A percentile compares a stretch with the other conserved stretches of the same genome.
phyloP scores from a whole-genome alignment of 2,329 filamentous ascomycete genomes.

The Cladobotryum protrusum region DNA sequence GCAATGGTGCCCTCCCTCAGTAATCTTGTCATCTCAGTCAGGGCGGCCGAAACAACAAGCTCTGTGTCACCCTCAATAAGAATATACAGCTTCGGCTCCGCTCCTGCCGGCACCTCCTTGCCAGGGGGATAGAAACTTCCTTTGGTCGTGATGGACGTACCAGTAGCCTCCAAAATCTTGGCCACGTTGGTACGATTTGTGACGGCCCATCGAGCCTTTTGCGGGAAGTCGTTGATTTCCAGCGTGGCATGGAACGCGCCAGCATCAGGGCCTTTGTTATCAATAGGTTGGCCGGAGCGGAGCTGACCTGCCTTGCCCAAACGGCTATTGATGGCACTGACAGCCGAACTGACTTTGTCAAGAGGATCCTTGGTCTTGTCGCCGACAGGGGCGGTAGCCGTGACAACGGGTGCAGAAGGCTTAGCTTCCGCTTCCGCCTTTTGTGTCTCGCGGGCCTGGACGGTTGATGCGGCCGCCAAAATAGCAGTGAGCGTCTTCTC shows the following conservation, averaged over 20 bases:
- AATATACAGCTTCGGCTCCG: slow-evolving; percentile 93
- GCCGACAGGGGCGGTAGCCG: slow-evolving; percentile 50
- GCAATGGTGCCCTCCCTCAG: slow-evolving; percentile 87
- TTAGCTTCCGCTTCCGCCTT: slow-evolving; percentile 38
- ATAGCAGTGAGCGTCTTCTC: slow-evolving; percentile 62
- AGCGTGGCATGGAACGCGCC: slow-evolving; percentile 94
- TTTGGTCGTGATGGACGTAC: slow-evolving; percentile 95
- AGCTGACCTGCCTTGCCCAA: slow-evolving; percentile 85
- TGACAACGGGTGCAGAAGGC: slow-evolving; percentile 32
- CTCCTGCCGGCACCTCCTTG: slow-evolving; percentile 68
- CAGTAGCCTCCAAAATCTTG: slow-evolving; percentile 92
- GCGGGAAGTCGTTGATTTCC: slow-evolving; percentile 98
- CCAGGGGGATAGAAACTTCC: slow-evolving; percentile 81
- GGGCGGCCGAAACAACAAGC: slow-evolving; percentile 80
- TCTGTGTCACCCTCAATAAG: slow-evolving; percentile 97
- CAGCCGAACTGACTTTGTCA: slow-evolving; percentile 84
- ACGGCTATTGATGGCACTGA: slow-evolving; percentile 83
- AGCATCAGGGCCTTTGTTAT: slow-evolving; percentile 97
- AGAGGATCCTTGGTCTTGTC: slow-evolving; percentile 61
- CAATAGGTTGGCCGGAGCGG: slow-evolving; percentile 86
- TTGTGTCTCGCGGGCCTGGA: slow-evolving; percentile 46
- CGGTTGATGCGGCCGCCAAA: slow-evolving; percentile 53
- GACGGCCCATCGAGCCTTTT: slow-evolving; percentile 97
- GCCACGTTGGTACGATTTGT: slow-evolving; percentile 98
- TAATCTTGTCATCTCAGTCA: slow-evolving; percentile 81